Base-by-base conservation (phyloP, 108 stramenopile species). In the Thalassiosira profunda region DNA sequence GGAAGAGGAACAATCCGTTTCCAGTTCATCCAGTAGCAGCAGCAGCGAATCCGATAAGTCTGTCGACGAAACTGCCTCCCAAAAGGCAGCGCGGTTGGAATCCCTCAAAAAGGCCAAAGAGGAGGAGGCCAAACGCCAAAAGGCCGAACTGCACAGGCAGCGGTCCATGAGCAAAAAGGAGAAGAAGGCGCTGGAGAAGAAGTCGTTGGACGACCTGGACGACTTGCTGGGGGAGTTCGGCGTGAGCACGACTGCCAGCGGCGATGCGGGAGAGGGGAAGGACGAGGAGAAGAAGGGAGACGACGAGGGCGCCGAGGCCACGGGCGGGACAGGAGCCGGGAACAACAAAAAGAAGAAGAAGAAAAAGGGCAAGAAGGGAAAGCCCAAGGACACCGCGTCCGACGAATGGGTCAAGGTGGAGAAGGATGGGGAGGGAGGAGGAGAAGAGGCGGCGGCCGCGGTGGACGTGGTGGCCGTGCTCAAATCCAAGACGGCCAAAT, bases 171-270 rank as follows among this genome's bases (percentile, higher is more conserved):
- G n/a, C n/a, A n/a, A n/a, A n/a, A n/a, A n/a, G n/a, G n/a, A n/a
- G n/a, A 76, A 76, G 60, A 76, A 76, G 61, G 75, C 68, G 26
- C 64, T 49, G 61, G 69, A 67, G 45, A 76, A 76, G 52, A 36
- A 53, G 59, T 67, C 68, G 43, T 36, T 76, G 38, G 61, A 55
- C 31, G 66, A 62, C 35, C 45, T 76, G 29, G 75, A 76, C n/a
- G 61, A 69, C 30, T 52, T 76, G 17, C 35, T 76, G 47, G 75
- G 67, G 31, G 75, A 76, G 51, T 76, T 76, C 28, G 75, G 75
- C 25, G 23, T 76, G 1, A 18, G 30, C 40, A 36, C 38, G 20
- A 34, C 28, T 6, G 56, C 36, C 20, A 25, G 43, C 1, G 29
- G 35, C 5, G 56, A 58, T 20, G 46, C 34, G 10, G 51, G 11